Percentiles rank a stretch among this genome's conserved stretches.
phyloP scores from a whole-genome alignment of 305 asterid genomes.

The Withania somnifera region DNA sequence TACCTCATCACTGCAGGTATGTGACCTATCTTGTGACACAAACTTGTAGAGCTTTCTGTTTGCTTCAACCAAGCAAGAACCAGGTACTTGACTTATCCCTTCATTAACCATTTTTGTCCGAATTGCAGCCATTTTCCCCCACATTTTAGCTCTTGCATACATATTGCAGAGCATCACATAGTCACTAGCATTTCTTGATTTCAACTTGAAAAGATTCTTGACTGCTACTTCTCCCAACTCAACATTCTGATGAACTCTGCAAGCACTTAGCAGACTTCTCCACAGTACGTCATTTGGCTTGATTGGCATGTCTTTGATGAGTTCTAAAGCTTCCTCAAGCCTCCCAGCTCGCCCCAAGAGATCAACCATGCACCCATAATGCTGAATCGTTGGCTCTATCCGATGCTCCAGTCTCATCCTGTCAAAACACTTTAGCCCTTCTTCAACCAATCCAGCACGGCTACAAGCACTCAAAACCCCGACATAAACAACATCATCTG shows the following conservation, averaged over 20 bases:
- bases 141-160: conserved; percentile 48
- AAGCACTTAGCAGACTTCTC: conserved; percentile 63
- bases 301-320: conserved; percentile 51
- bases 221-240: conserved; percentile 53
- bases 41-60: conserved; percentile 42
- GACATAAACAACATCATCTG: conserved; percentile 58
- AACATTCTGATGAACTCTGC: conserved; percentile 41
- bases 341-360: conserved; percentile 57
- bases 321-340: conserved; percentile 38
- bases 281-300: conserved; percentile 57
- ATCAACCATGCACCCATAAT: conserved; percentile 76
- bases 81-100: conserved; percentile 34
- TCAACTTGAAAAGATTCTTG: conserved; percentile 20
- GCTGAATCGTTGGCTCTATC: conserved; percentile 55
- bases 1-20: conserved; percentile 27
- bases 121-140: conserved; percentile 36
- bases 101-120: conserved; percentile 34
- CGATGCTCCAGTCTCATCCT: conserved; percentile 40
- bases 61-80: conserved; percentile 51
- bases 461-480: conserved; percentile 63
- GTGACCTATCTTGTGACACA: conserved; percentile 40
- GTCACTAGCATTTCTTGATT: conserved; percentile 45
- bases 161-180: conserved; percentile 45
- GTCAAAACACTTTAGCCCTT: conserved; percentile 38
- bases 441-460: conserved; percentile 46